Conservation (phyloP, 805 yeast species). For the Lachancea cidri region DNA sequence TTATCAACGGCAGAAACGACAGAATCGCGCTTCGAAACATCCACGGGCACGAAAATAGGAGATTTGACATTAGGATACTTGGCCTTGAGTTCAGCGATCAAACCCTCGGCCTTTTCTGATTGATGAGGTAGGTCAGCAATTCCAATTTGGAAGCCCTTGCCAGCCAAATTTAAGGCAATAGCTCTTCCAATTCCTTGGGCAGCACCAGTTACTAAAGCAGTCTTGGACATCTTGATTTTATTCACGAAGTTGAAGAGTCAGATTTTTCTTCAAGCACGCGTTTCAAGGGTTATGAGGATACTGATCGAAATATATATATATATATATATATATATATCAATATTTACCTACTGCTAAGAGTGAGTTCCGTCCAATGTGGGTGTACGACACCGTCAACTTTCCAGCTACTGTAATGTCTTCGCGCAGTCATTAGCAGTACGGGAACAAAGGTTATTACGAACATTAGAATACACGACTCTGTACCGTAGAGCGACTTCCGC, state of each 20-base stretch:
- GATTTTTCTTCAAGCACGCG: no score
- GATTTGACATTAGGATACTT: constrained; percentile 14
- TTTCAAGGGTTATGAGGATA: no score
- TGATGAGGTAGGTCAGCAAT: constrained; percentile 25
- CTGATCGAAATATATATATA: no score
- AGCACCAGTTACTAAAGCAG: constrained; percentile 82
- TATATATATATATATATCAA: no score
- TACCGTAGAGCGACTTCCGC: no score
- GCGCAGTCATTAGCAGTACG: background rate
- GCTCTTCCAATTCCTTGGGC: constrained; percentile 89
- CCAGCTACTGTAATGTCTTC: background rate
- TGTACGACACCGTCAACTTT: background rate
- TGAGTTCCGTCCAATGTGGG: background rate
- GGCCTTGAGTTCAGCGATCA: constrained; percentile 14
- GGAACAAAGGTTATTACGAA: background rate
- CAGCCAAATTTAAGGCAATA: constrained; percentile 72
- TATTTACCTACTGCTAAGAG: no score
- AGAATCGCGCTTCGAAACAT: constrained; percentile 22
- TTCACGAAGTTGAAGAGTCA: no score
- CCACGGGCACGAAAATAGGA: constrained; percentile 24
- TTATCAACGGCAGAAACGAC: constrained; percentile 26
- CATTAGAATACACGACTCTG: background rate
- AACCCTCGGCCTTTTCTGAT: constrained; percentile 17
- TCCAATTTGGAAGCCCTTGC: constrained; percentile 50
- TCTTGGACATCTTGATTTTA: constrained; percentile 2